Conservation (phyloP, 2,329 filamentous ascomycete genomes). For the Fusarium illudens region DNA sequence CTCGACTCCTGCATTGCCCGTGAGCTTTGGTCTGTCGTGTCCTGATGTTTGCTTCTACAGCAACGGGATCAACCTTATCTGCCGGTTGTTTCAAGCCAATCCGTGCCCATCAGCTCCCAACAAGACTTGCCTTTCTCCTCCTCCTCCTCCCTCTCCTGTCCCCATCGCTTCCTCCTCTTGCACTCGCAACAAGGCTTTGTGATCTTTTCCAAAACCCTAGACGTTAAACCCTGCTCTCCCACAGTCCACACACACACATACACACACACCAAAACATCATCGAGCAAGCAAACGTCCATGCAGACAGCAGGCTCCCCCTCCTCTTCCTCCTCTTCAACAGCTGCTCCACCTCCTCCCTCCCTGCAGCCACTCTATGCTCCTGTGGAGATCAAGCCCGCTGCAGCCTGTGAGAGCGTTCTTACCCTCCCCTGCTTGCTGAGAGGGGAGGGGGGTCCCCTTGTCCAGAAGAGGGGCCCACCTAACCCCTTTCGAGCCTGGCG, state of each 20-base stretch:
- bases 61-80: conserved; percentile 32
- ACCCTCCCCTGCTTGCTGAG: conserved; percentile 20
- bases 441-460: conserved; percentile 10
- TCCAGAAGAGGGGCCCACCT: conserved; percentile 1
- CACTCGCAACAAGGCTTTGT: not conserved
- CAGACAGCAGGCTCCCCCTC: conserved; percentile 19
- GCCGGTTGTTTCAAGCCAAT: conserved; percentile 1
- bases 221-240: not conserved
- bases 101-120: not conserved
- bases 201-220: not conserved
- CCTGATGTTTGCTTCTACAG: conserved; percentile 9
- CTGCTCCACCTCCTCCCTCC: conserved; percentile 20
- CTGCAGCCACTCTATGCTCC: conserved; percentile 41
- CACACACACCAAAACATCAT: not conserved
- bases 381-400: conserved; percentile 26
- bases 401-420: conserved; percentile 22
- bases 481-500: conserved; percentile 18
- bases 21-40: not conserved
- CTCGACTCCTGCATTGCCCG: not conserved
- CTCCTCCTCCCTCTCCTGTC: not conserved
- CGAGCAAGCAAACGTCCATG: conserved; percentile 28
- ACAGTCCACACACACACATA: not conserved
- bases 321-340: conserved; percentile 2
- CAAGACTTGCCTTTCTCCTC: not conserved
- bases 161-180: not conserved